These are phyloP conservation scores for Naganishia kalamii DNA, from an alignment of 768 basidiomycete species.

Conservation along the genomic window DNA sequence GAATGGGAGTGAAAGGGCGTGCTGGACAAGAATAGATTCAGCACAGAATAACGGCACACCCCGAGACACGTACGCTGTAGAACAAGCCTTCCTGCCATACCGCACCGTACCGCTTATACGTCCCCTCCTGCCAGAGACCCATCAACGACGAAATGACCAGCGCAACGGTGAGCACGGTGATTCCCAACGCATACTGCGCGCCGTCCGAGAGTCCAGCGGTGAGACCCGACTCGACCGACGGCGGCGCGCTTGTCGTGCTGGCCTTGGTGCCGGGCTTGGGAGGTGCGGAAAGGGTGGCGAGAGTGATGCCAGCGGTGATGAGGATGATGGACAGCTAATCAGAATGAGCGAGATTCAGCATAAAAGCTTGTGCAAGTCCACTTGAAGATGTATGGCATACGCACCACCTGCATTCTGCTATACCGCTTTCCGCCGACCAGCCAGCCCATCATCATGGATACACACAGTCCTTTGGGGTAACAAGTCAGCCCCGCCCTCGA, in stretches of 20 bases:
- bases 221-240: background rate
- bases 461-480: slow-evolving; percentile 56
- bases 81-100: slow-evolving; percentile 78
- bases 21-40: slow-evolving; percentile 50
- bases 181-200: slow-evolving; percentile 57
- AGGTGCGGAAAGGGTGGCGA: slow-evolving; percentile 62
- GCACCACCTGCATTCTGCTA: slow-evolving; percentile 54
- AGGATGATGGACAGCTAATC: slow-evolving; percentile 58
- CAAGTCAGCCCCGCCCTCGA: background rate
- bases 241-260: background rate
- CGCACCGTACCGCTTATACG: slow-evolving; percentile 66
- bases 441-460: slow-evolving; percentile 69
- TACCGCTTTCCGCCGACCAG: slow-evolving; percentile 59
- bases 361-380: too few relatives aligned
- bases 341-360: too few relatives aligned
- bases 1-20: slow-evolving; percentile 68
- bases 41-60: background rate
- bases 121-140: slow-evolving; percentile 69
- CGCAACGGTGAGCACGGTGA: slow-evolving; percentile 62
- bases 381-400: too few relatives aligned
- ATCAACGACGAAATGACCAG: slow-evolving; percentile 63
- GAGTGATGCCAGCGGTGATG: slow-evolving; percentile 64
- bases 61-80: slow-evolving; percentile 59
- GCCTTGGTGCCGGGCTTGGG: slow-evolving; percentile 26
- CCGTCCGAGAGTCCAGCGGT: slow-evolving; percentile 23